Percentiles rank a stretch among this genome's conserved stretches.
Evolutionary conservation across 202 grass and related monocot genomes (phyloP).

Genomic region (Dendrocalamus latiflorus): DNA sequence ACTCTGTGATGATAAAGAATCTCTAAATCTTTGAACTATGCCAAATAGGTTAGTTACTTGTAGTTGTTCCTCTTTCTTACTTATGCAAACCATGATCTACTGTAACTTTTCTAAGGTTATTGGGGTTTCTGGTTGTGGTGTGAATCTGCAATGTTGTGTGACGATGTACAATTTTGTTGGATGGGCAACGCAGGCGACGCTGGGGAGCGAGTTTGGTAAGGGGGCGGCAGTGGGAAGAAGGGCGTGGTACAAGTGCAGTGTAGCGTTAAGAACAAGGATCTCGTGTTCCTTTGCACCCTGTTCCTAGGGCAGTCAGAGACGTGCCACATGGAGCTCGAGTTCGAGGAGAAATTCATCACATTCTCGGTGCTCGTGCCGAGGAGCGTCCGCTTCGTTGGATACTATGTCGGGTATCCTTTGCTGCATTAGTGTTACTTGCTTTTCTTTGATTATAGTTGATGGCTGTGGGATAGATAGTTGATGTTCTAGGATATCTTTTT

Average conservation of each 20-base stretch:
- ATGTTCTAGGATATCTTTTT: no score
- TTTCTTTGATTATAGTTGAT: not conserved
- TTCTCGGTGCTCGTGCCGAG: conserved; percentile 53
- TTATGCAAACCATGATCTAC: no score
- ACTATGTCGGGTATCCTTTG: conserved; percentile 53
- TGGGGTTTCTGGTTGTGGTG: not conserved
- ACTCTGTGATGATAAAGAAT: no score
- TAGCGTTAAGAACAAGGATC: conserved; percentile 38
- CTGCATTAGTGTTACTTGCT: not conserved
- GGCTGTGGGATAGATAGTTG: not conserved
- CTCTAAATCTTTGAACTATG: no score
- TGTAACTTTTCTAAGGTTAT: no score
- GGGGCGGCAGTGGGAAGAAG: not conserved
- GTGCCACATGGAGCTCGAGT: no score
- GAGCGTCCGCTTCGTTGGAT: conserved; percentile 43
- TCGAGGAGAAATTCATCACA: conserved; percentile 25
- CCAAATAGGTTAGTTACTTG: no score
- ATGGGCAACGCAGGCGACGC: conserved; percentile 42
- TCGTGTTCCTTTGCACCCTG: conserved; percentile 46
- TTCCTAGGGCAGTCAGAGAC: conserved; percentile 26
- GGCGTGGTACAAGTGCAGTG: conserved; percentile 59
- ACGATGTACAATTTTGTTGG: not conserved
- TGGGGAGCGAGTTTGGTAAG: conserved; percentile 38
- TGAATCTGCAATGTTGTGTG: not conserved
- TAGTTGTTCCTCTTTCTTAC: no score